phyloP scores from a whole-genome alignment of 768 basidiomycete species.

The Phallus indusiatus region DNA sequence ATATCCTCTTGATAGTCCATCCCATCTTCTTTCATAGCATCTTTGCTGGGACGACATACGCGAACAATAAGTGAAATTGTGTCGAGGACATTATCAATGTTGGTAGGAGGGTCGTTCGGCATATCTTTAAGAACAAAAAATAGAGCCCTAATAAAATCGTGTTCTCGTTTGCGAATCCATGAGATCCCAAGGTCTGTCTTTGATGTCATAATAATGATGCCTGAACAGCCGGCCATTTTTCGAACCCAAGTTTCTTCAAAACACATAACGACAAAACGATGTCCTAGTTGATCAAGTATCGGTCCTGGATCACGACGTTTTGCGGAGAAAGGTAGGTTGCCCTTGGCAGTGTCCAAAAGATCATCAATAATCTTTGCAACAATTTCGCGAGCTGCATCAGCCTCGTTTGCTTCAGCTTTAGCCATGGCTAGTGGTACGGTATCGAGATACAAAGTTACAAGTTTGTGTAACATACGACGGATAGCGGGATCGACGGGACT shows the following conservation, averaged over 20 bases:
- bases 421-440: constrained; percentile 70
- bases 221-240: constrained; percentile 84
- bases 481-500: constrained; percentile 35
- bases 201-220: constrained; percentile 70
- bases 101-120: constrained; percentile 77
- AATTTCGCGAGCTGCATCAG: constrained; percentile 47
- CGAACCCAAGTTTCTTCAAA: constrained; percentile 85
- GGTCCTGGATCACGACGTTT: constrained; percentile 44
- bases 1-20: constrained; percentile 41
- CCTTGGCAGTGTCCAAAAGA: constrained; percentile 46
- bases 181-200: constrained; percentile 61
- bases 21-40: constrained; percentile 28
- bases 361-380: constrained; percentile 57
- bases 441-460: constrained; percentile 70
- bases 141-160: constrained; percentile 83
- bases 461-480: constrained; percentile 44
- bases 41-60: constrained; percentile 36
- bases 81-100: constrained; percentile 68
- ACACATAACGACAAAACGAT: constrained; percentile 77
- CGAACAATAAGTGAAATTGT: constrained; percentile 62
- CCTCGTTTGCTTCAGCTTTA: constrained; percentile 52
- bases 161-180: constrained; percentile 80
- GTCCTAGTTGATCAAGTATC: constrained; percentile 73
- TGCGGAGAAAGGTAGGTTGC: constrained; percentile 32
- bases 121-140: constrained; percentile 92